Percentiles rank a stretch among this genome's conserved stretches.
Evolutionary conservation across 495 filamentous ascomycete species (phyloP).

Genomic region (Hyaloscypha finlandica): DNA sequence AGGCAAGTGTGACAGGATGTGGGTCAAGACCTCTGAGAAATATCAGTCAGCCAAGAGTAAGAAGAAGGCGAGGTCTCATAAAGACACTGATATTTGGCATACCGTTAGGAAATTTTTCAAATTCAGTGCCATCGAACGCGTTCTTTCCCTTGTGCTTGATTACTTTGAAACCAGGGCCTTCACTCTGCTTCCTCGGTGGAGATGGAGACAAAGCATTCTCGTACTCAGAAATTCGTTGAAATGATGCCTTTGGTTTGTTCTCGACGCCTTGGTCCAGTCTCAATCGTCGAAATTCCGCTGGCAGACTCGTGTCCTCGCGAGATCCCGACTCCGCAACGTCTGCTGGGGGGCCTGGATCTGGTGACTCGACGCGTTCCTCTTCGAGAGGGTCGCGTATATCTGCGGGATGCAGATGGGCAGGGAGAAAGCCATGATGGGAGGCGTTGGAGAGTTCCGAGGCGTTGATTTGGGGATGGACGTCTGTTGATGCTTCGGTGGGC

Average conservation of each 20-base stretch:
- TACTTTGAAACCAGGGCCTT: slow-evolving; percentile 61
- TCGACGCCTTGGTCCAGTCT: slow-evolving; percentile 30
- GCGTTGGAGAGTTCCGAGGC: slow-evolving; percentile 41
- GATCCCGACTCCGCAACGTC: not conserved
- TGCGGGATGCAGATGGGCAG: slow-evolving; percentile 50
- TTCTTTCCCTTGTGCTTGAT: slow-evolving; percentile 48
- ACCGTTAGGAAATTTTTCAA: slow-evolving; percentile 83
- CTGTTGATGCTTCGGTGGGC: slow-evolving; percentile 62
- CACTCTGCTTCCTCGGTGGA: slow-evolving; percentile 45
- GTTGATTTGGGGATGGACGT: slow-evolving; percentile 46
- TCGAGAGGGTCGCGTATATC: slow-evolving; percentile 36
- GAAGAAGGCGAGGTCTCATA: not conserved
- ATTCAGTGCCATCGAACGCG: slow-evolving; percentile 42
- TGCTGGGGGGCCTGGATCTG: slow-evolving; percentile 35
- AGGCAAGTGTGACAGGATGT: slow-evolving; percentile 86
- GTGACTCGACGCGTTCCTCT: slow-evolving; percentile 26
- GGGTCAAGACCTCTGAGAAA: slow-evolving; percentile 79
- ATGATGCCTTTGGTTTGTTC: slow-evolving; percentile 41
- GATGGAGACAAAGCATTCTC: slow-evolving; percentile 59
- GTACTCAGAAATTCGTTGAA: slow-evolving; percentile 71
- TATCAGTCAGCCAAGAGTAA: slow-evolving; percentile 29
- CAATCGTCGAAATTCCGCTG: slow-evolving; percentile 41
- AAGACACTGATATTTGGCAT: slow-evolving; percentile 29
- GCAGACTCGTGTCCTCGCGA: slow-evolving; percentile 25
- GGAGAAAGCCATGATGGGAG: slow-evolving; percentile 74